phyloP scores from a whole-genome alignment of 176 grass and related monocot species.

The Hsuehochloa calcarea region DNA sequence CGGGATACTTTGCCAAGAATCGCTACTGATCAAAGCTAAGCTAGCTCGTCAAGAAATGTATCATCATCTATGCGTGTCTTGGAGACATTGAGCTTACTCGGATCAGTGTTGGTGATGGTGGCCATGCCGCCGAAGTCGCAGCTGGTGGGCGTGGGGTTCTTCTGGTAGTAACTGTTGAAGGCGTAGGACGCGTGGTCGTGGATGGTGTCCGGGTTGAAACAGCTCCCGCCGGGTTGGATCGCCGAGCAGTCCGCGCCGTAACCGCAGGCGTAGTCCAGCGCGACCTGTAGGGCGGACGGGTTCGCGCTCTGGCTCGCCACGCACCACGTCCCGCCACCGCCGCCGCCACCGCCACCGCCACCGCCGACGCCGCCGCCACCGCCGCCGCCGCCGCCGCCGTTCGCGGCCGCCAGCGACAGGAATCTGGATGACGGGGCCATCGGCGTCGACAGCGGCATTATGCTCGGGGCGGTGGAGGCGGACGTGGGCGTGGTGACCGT shows the following conservation, averaged over 20 bases:
- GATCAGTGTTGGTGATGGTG: slow-evolving; percentile 53
- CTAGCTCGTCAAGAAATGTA: background rate
- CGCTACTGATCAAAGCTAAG: background rate
- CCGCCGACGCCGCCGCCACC: background rate
- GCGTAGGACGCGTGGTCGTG: slow-evolving; percentile 76
- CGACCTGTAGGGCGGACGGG: slow-evolving; percentile 65
- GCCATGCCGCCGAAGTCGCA: slow-evolving; percentile 90
- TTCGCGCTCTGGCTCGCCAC: slow-evolving; percentile 60
- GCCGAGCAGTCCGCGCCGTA: slow-evolving; percentile 70
- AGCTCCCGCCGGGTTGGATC: slow-evolving; percentile 68
- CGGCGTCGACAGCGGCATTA: background rate
- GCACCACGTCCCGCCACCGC: slow-evolving; percentile 63
- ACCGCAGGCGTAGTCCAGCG: slow-evolving; percentile 79
- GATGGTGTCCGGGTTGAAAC: slow-evolving; percentile 70
- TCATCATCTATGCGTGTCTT: background rate
- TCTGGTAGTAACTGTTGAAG: slow-evolving; percentile 97
- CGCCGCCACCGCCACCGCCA: background rate
- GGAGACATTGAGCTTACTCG: slow-evolving; percentile 51
- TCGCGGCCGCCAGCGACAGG: slow-evolving; percentile 23
- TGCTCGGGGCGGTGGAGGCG: background rate
- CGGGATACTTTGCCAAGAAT: background rate
- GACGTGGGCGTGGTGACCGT: slow-evolving; percentile 48
- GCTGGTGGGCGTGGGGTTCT: slow-evolving; percentile 53
- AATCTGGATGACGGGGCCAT: slow-evolving; percentile 19
- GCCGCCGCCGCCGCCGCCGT: slow-evolving; percentile 20